Percentiles rank a stretch among this genome's conserved stretches.
These are phyloP conservation scores for Lithocarpus polystachyus DNA, from an alignment of 306 rosid species.

Conservation along the genomic window DNA sequence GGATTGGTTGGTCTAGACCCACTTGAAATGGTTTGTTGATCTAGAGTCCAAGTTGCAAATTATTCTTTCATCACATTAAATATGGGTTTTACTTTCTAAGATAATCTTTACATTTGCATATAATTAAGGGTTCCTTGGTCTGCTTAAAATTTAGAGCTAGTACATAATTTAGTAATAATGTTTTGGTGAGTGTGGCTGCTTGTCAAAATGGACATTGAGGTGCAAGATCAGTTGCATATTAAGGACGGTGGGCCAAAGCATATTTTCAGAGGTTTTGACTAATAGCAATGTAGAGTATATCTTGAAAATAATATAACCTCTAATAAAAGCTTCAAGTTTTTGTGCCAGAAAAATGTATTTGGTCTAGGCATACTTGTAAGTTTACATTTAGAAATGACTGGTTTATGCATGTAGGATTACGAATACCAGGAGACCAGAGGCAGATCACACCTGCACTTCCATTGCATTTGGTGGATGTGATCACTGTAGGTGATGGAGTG, in stretches of 20 bases:
- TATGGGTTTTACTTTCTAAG: background rate
- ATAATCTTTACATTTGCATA: background rate
- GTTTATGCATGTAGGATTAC: constrained; percentile 50
- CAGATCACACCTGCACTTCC: constrained; percentile 77
- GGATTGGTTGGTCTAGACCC: background rate
- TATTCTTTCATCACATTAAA: background rate
- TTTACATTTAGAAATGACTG: constrained; percentile 17
- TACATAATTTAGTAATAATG: background rate
- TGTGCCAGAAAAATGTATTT: background rate
- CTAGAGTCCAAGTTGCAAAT: background rate
- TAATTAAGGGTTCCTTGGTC: background rate
- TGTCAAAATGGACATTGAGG: background rate
- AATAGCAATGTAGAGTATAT: background rate
- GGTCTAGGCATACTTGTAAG: constrained; percentile 9
- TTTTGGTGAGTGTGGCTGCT: background rate
- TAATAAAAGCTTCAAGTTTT: background rate
- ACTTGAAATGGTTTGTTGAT: background rate
- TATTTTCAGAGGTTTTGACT: background rate
- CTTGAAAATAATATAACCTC: background rate
- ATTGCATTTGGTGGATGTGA: constrained; percentile 76
- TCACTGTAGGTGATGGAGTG: constrained; percentile 48
- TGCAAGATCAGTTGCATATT: background rate
- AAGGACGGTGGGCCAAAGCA: background rate
- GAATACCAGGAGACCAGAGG: constrained; percentile 72
- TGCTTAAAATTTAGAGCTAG: background rate